Base-by-base conservation (phyloP, 179 eudicot genomes). In the Actinidia chinensis region DNA sequence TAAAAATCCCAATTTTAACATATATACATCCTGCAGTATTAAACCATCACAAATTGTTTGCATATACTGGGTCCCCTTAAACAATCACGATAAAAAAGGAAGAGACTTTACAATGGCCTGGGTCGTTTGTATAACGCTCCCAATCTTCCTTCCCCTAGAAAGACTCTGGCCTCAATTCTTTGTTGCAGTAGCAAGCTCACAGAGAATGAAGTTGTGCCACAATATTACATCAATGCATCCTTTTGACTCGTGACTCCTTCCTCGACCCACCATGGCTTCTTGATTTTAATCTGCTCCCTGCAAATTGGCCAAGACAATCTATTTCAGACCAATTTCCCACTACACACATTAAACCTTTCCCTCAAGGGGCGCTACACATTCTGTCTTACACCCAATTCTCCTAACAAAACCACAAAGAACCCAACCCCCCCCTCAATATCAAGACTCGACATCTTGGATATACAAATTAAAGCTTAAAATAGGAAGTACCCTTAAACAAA, bases 111-210 rank as follows among this genome's bases (percentile, higher is more conserved):
- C 98, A n/a, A 91, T 91, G 93, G 56, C 93, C 95, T 0, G 76
- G 80, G 68, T 47, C 98, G 97, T 84, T 83, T 95, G 82, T 93
- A 95, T 1, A 95, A n/a, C 98, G 78, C 95, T 89, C 2, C 98
- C 98, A 76, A 95, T 23, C 98, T 98, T 18, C 98, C 98, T 86
- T 95, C 98, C 23, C 98, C 98, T 76, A 95, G 83, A 93, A 93
- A 82, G 87, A 91, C 61, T 95, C 98, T 10, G 88, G 92, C 77
- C 88, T 84, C 61, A 95, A 81, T 93, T 91, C 76, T 82, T 87
- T 65, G 98, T 95, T 54, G 98, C 98, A 78, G 86, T 79, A 44
- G 98, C 95, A 78, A 95, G 95, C 79, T 95, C 98, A n/a, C 92
- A 89, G 73, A 93, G 91, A 60, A 91, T 87, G 85, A 93, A 95